Percentiles rank a stretch among this genome's conserved stretches.
Evolutionary conservation across 257 asterid species (phyloP).

Genomic region (Schizonepeta tenuifolia): DNA sequence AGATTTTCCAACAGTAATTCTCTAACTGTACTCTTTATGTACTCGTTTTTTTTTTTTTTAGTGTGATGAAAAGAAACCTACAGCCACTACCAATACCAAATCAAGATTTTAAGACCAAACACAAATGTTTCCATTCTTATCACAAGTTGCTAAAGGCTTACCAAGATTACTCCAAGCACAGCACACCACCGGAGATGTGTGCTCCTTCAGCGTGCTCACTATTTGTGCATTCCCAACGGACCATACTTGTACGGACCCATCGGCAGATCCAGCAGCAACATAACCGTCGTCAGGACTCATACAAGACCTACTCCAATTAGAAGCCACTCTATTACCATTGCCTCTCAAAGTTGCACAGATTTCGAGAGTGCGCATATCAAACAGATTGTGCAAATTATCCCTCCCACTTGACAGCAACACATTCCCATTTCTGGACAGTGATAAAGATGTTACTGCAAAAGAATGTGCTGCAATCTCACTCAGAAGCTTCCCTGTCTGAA

Average conservation of each 20-base stretch:
- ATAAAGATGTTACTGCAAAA: slow-evolving; percentile 75
- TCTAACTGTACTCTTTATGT: not conserved
- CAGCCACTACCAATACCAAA: not conserved
- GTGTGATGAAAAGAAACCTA: not conserved
- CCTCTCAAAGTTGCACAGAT: slow-evolving; percentile 75
- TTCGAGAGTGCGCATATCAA: slow-evolving; percentile 83
- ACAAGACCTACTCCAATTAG: slow-evolving; percentile 94
- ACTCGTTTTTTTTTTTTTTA: not conserved
- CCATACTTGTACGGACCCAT: slow-evolving; percentile 90
- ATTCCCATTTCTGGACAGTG: slow-evolving; percentile 79
- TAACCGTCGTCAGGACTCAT: slow-evolving; percentile 83
- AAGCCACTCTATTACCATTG: slow-evolving; percentile 65
- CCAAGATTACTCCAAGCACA: slow-evolving; percentile 91
- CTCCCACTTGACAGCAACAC: slow-evolving; percentile 88
- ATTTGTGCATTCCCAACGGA: slow-evolving; percentile 61
- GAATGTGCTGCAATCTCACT: slow-evolving; percentile 94
- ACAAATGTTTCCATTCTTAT: slow-evolving; percentile 76
- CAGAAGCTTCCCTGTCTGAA: slow-evolving; percentile 77
- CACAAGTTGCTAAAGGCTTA: slow-evolving; percentile 79
- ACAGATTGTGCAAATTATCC: slow-evolving; percentile 84
- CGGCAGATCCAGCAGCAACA: slow-evolving; percentile 87
- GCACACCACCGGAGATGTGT: slow-evolving; percentile 66
- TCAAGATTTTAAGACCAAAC: slow-evolving; percentile 53
- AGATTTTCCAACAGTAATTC: slow-evolving; percentile 5
- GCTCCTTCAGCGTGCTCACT: slow-evolving; percentile 85